Evolutionary conservation across 2,329 filamentous ascomycete species (phyloP).

Genomic region (Pestalotiopsis sp.): DNA sequence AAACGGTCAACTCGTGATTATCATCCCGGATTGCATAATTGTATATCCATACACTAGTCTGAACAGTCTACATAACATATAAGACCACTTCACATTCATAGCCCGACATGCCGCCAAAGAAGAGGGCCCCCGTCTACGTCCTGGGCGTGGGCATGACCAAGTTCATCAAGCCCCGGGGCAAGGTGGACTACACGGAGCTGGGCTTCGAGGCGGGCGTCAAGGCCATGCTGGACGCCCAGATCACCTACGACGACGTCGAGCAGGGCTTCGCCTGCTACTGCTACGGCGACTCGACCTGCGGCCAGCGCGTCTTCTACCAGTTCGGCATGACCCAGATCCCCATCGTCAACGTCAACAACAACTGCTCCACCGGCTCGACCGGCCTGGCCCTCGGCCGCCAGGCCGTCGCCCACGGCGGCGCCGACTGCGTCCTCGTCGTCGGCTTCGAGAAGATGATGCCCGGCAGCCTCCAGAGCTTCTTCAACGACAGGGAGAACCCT

Average conservation of each 20-base stretch:
- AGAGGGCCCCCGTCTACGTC: conserved; percentile 66
- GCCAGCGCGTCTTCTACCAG: conserved; percentile 97
- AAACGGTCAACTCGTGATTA: background rate
- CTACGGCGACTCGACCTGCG: conserved; percentile 93
- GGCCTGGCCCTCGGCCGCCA: conserved; percentile 83
- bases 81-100: background rate
- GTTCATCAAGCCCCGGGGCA: conserved; percentile 95
- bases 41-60: background rate
- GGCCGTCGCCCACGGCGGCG: conserved; percentile 76
- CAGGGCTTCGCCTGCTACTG: conserved; percentile 97
- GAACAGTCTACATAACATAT: background rate
- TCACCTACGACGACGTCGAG: conserved; percentile 96
- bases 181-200: conserved; percentile 92
- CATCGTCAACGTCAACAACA: conserved; percentile 98
- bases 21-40: background rate
- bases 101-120: conserved; percentile 9
- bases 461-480: conserved; percentile 81
- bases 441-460: conserved; percentile 99
- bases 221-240: conserved; percentile 80
- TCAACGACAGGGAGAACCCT: conserved; percentile 82
- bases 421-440: conserved; percentile 87
- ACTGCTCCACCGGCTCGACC: conserved; percentile 94
- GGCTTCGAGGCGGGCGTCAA: conserved; percentile 92
- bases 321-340: conserved; percentile 97
- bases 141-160: conserved; percentile 98